Evolutionary conservation across 768 basidiomycete species (phyloP).

Genomic region (Floccularia luteovirens): DNA sequence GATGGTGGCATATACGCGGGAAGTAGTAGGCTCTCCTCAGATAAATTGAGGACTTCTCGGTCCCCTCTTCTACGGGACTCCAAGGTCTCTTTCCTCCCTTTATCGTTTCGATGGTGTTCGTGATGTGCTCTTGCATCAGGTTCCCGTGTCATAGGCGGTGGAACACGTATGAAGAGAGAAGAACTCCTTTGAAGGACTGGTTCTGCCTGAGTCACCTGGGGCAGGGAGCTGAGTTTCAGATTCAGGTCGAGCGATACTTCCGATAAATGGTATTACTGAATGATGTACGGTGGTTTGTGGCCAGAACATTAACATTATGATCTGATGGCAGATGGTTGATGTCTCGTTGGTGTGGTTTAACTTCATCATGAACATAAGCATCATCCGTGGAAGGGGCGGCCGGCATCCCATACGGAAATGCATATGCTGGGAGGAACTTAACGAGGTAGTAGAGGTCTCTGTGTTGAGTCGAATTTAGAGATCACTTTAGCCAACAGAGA

Average conservation of each 20-base stretch:
- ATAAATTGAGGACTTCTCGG: constrained; percentile 26
- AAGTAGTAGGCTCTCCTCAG: constrained; percentile 38
- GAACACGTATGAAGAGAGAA: constrained; percentile 7
- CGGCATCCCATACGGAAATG: constrained; percentile 40
- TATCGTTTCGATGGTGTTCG: neutral
- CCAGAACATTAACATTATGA: too few species aligned
- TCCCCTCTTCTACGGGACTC: constrained; percentile 8
- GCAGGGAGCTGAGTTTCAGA: too few species aligned
- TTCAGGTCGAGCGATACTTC: too few species aligned
- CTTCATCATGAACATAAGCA: too few species aligned
- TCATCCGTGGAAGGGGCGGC: too few species aligned
- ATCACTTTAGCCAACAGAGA: neutral
- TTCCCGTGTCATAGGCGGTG: neutral
- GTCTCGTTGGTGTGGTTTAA: too few species aligned
- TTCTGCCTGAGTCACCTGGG: constrained; percentile 5
- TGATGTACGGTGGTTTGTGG: too few species aligned
- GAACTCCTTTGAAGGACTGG: constrained; percentile 5
- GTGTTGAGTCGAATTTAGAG: neutral
- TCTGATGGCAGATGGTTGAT: too few species aligned
- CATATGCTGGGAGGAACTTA: constrained; percentile 65
- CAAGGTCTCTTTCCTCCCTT: constrained; percentile 3
- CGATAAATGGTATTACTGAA: too few species aligned
- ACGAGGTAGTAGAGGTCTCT: constrained; percentile 62
- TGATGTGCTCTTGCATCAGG: neutral
- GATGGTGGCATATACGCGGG: constrained; percentile 53